Base-by-base conservation (phyloP, 1,284 basidiomycete species). In the Heliocybe sulcata region DNA sequence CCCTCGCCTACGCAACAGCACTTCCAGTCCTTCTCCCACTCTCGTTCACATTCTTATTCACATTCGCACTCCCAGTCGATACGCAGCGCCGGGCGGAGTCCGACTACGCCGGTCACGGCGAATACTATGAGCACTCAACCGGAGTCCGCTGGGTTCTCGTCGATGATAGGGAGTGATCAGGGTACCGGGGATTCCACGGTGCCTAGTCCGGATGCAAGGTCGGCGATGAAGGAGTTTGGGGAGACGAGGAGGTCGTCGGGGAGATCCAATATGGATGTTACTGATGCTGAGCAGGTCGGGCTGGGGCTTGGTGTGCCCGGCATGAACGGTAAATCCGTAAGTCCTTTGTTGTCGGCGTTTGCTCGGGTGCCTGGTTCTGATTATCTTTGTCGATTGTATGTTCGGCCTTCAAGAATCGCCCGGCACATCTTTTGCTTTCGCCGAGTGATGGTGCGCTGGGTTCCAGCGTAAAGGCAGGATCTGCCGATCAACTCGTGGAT, bases 401-500 rank as follows among this genome's bases (percentile, higher is more conserved):
- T 49, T 33, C 27, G 52, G 33, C 27, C 42, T 54, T 72, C 68
- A 72, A 73, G 65, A 60, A 45, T 10, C 65, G 75, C 3, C 77
- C 79, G 3, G 58, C 69, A 0, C 76, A 81, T 10, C 64, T 86
- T 53, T 68, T 70, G 12, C 65, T 82, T 26, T 85, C 84, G 1
- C 80, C 83, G 1, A 85, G 83, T 56, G 85, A 87, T 56, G 70
- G 77, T 23, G 77, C 77, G 1, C 66, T 87, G n/a, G 77, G 74
- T 38, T 66, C 66, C 2, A 73, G 67, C 2, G 66, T 65, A 1
- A 71, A 69, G 52, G 70, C 66, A 3, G 67, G 71, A 11, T 57
- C 58, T n/a, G 65, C 64, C 23, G 69, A 69, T 47, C 60, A 10
- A 61, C 66, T 58, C 14, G 48, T 58, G 23, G 74, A 66, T 12